Evolutionary conservation across 225 moss, liverwort and hornwort species (phyloP), one percentile per base, ranked within the genome.

Genomic region (Bryoerythrophyllum caledonicum): DNA sequence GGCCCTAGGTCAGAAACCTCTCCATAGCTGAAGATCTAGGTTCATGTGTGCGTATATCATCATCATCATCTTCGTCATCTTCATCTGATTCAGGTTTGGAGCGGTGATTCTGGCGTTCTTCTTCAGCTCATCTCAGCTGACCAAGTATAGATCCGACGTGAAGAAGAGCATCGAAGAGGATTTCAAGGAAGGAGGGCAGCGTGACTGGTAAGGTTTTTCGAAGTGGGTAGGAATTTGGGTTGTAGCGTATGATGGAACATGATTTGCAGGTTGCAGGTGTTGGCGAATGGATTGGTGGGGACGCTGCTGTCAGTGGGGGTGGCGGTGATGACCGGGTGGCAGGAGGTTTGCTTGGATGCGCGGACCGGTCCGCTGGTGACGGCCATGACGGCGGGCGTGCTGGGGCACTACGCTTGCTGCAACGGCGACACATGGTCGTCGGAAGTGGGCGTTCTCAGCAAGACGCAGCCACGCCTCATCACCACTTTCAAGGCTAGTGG

Each of bases 371-470:
- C 95, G 1, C 11, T 95, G 59, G 87, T 90, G 60, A 93, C 95
- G 20, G 88, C 88, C 5, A 79, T 95, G 71, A 74, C 91, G 78
- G 95, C 90, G 14, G 93, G 84, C 32, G 70, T 93, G 65, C 89
- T 95, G 17, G 95, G 95, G 13, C 95, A 95, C 74, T 95, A 95
- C 67, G 91, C 95, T 57, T 95, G 95, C 72, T 93, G 91, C 78
- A 95, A 91, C 74, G 95, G 95, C 52, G 95, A 95, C 37, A 95
- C 95, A 44, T 95, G 95, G 95, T 91, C 95, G 19, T 95, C 95
- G 15, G 95, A 95, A 81, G 80, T 95, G 51, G 95, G 95, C 35
- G 86, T 95, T 71, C 80, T 95, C 44, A 95, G 95, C 86, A 93
- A 76, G 54, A 85, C 65, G 61, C 88, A 76, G 71, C 95, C 95